Conservation (phyloP, 345 rosid genomes). For the Euphorbia pulcherrima region DNA sequence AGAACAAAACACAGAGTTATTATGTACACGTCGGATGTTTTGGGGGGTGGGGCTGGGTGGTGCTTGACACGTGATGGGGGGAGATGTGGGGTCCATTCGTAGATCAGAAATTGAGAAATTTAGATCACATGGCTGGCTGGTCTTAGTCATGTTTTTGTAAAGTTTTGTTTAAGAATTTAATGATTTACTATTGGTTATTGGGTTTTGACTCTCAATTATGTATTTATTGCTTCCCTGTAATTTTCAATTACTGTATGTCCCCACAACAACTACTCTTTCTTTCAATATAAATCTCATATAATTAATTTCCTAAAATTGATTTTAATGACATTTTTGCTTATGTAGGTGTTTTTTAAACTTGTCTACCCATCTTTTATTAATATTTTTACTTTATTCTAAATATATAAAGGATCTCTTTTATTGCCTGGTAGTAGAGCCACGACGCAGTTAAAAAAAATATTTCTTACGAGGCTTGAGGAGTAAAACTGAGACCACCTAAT, state of each 20-base stretch:
- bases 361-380: too few species aligned
- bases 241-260: too few species aligned
- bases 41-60: neutral
- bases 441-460: too few species aligned
- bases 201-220: neutral
- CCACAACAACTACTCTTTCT: neutral
- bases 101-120: neutral
- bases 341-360: too few species aligned
- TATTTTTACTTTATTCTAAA: too few species aligned
- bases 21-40: neutral
- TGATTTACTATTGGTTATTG: neutral
- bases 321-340: too few species aligned
- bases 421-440: too few species aligned
- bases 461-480: too few species aligned
- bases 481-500: too few species aligned
- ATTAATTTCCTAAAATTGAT: too few species aligned
- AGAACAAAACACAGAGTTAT: neutral
- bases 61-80: constrained; percentile 15
- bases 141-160: neutral
- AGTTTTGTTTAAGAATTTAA: neutral
- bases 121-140: neutral
- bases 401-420: too few species aligned
- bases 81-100: neutral
- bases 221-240: neutral
- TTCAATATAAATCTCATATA: too few species aligned